phyloP scores from a whole-genome alignment of 148 eudicot species.

The Polygonum aviculare region DNA sequence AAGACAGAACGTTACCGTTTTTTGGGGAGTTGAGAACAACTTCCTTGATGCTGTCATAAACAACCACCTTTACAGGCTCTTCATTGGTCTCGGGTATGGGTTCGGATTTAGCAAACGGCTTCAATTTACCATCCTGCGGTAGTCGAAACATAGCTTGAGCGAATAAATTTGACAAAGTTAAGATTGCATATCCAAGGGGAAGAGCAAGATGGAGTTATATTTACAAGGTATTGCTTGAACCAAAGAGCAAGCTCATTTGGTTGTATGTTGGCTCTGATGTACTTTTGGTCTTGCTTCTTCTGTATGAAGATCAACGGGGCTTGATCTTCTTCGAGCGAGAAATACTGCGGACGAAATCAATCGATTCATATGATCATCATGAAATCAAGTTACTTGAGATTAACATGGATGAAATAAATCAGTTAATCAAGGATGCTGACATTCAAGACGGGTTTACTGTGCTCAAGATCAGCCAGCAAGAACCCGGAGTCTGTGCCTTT shows the following conservation, averaged over 20 bases:
- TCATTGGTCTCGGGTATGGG: constrained; percentile 32
- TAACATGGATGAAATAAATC: too few relatives aligned
- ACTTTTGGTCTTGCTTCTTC: constrained; percentile 22
- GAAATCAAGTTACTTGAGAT: not conserved
- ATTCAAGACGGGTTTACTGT: constrained; percentile 19
- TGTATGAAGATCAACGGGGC: constrained; percentile 25
- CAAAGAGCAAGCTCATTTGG: constrained; percentile 24
- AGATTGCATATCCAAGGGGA: too few relatives aligned
- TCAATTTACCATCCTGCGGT: constrained; percentile 27
- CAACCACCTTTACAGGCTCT: constrained; percentile 41
- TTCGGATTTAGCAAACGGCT: constrained; percentile 22
- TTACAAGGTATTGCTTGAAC: constrained; percentile 35
- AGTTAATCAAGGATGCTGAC: not conserved
- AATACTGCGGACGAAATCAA: constrained; percentile 14
- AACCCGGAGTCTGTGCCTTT: constrained; percentile 27
- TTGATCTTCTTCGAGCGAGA: constrained; percentile 16
- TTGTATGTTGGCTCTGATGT: constrained; percentile 22
- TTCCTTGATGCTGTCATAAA: constrained; percentile 24
- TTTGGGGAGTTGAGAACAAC: constrained; percentile 30
- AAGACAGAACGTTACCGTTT: constrained; percentile 19
- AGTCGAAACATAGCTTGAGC: not conserved
- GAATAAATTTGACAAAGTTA: too few relatives aligned
- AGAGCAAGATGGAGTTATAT: not conserved
- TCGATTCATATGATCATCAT: too few relatives aligned
- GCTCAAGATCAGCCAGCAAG: constrained; percentile 26